Evolutionary conservation across 2,329 filamentous ascomycete species (phyloP), one percentile per base, ranked within the genome.

Genomic region (Berkeleyomyces basicola): DNA sequence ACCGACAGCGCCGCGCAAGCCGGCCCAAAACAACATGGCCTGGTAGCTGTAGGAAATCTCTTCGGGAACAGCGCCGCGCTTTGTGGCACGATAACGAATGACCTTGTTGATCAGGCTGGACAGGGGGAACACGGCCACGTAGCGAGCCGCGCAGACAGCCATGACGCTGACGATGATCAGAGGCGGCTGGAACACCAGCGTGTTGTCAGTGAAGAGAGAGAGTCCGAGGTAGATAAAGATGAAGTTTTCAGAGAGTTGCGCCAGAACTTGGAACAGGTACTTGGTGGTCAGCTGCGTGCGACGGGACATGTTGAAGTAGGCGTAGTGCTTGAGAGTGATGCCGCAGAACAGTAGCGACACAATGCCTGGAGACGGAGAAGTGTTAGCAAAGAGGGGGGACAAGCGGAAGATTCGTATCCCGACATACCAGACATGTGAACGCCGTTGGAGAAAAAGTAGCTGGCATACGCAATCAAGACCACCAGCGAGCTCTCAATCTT

Each of bases 11-110:
- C 93, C 93, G 66, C 93, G 88, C 39, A 99, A 79, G 36, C 93
- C 93, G 14, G 93, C 93, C 93, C 93, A 99, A 76, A 95, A 99
- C n/a, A 99, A 82, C 93, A 99, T 97, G n/a, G 88, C 90, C 74
- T 97, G 93, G 74, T 97, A 96, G 68, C 89, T 90, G 71, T 90
- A 95, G 0, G 93, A 93, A 43, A 99, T 77, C 72, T 97, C 93
- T 67, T 97, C 92, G 14, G 83, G 82, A 4, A 86, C 82, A 63
- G 72, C 65, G 33, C 90, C 90, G 61, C 85, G 82, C 58, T 88
- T 83, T 59, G 83, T 81, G 14, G 91, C 89, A 57, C 90, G 83
- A 71, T 96, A 96, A 64, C 88, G 83, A 68, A 95, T 90, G 70
- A 96, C 87, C 80, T 87, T 91, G 73, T 99, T 99, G 73, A 99